Percentiles rank a stretch among this genome's conserved stretches.
phyloP scores from a whole-genome alignment of 306 rosid species.

The Dalbergia cultrata region DNA sequence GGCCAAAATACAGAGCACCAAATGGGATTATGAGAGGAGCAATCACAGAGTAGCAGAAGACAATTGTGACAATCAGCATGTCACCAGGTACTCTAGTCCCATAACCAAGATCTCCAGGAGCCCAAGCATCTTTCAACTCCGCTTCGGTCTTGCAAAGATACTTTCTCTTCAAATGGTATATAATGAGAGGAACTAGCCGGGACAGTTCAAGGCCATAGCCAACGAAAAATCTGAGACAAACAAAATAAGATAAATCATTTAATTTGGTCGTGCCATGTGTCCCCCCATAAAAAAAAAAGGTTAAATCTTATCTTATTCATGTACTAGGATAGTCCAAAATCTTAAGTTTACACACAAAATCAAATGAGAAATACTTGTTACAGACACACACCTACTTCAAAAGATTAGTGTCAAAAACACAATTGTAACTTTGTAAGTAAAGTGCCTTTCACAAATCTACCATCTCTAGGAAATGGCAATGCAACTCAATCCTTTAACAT shows the following conservation, averaged over 20 bases:
- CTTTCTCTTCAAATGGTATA: constrained; percentile 90
- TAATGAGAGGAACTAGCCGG: constrained; percentile 84
- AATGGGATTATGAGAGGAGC: constrained; percentile 88
- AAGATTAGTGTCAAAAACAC: neutral
- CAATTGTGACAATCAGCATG: constrained; percentile 80
- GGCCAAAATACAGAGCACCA: constrained; percentile 81
- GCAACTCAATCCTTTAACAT: constrained; percentile 5
- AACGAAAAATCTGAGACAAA: constrained; percentile 75
- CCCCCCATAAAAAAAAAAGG: neutral
- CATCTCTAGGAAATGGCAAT: constrained; percentile 16
- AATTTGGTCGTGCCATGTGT: neutral
- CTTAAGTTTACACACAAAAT: neutral
- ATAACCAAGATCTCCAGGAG: constrained; percentile 86
- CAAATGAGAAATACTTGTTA: constrained; percentile 8
- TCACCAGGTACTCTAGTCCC: constrained; percentile 88
- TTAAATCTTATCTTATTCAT: neutral
- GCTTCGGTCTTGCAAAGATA: constrained; percentile 86
- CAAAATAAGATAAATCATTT: constrained; percentile 27
- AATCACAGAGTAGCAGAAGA: constrained; percentile 85
- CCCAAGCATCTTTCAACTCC: constrained; percentile 87
- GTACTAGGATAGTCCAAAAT: neutral
- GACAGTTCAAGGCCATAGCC: constrained; percentile 97
- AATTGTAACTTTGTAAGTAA: neutral
- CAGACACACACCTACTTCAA: constrained; percentile 10
- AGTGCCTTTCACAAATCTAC: neutral